Conservation (phyloP, 2,329 filamentous ascomycete species). For the Scedosporium minutisporum region DNA sequence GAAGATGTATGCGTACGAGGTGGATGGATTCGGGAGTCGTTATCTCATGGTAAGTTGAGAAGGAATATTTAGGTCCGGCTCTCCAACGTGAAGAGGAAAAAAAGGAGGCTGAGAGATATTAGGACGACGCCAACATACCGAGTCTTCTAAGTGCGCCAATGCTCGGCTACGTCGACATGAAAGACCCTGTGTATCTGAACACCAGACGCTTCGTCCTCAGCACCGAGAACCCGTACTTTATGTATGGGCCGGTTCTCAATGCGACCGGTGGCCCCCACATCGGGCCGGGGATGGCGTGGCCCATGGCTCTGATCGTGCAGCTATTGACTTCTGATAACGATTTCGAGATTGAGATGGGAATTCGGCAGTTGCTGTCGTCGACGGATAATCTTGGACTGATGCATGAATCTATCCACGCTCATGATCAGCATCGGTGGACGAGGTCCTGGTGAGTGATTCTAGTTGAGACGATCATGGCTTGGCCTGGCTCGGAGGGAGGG, state of each 20-base stretch:
- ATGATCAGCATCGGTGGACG: constrained; percentile 36
- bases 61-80: too few relatives aligned
- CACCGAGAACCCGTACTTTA: constrained; percentile 64
- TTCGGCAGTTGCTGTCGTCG: constrained; percentile 55
- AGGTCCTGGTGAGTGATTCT: constrained; percentile 28
- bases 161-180: constrained; percentile 46
- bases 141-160: constrained; percentile 52
- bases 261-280: constrained; percentile 43
- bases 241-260: constrained; percentile 41
- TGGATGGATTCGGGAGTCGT: constrained; percentile 55
- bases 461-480: neutral
- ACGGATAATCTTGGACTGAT: constrained; percentile 67
- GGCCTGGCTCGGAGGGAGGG: neutral
- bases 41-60: constrained; percentile 40
- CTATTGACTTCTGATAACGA: constrained; percentile 71
- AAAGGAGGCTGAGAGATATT: constrained; percentile 9
- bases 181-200: constrained; percentile 57
- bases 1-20: constrained; percentile 58
- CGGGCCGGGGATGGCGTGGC: constrained; percentile 67
- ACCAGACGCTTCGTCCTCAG: constrained; percentile 67
- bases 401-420: constrained; percentile 70
- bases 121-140: constrained; percentile 54
- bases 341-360: constrained; percentile 58
- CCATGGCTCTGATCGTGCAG: constrained; percentile 74
- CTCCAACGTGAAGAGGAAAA: neutral